Conservation (phyloP, 257 asterid species). For the Gentiana macrophylla region DNA sequence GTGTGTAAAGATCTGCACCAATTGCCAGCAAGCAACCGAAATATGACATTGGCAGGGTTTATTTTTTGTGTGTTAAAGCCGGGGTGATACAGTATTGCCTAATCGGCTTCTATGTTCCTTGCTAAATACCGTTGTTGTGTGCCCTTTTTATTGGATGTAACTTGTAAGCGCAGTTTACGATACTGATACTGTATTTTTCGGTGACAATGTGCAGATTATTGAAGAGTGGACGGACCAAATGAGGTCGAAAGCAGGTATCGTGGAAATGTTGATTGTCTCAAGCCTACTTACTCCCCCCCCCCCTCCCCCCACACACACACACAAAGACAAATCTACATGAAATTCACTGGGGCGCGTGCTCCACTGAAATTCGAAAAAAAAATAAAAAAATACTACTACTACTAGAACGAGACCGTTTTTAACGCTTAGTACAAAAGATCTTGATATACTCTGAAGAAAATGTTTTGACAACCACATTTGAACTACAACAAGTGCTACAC, state of each 20-base stretch:
- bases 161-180: background rate
- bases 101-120: slow-evolving; percentile 13
- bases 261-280: slow-evolving; percentile 1
- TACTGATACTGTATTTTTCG: slow-evolving; percentile 7
- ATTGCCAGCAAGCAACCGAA: slow-evolving; percentile 62
- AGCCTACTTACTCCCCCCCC: background rate
- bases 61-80: slow-evolving; percentile 4
- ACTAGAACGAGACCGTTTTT: too few species aligned
- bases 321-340: too few species aligned
- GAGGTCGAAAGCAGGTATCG: slow-evolving; percentile 55
- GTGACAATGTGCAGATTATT: slow-evolving; percentile 46
- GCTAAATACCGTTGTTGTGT: slow-evolving; percentile 17
- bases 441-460: too few species aligned
- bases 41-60: slow-evolving; percentile 26
- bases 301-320: too few species aligned
- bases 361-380: too few species aligned
- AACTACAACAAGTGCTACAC: too few species aligned
- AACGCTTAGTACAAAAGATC: too few species aligned
- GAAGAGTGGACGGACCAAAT: slow-evolving; percentile 82
- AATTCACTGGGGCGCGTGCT: too few species aligned
- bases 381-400: too few species aligned
- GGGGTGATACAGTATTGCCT: slow-evolving; percentile 12
- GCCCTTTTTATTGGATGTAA: background rate
- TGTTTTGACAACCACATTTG: too few species aligned
- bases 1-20: slow-evolving; percentile 33